Evolutionary conservation across 352 stramenopile species (phyloP).

Genomic region (Aphanomyces astaci): DNA sequence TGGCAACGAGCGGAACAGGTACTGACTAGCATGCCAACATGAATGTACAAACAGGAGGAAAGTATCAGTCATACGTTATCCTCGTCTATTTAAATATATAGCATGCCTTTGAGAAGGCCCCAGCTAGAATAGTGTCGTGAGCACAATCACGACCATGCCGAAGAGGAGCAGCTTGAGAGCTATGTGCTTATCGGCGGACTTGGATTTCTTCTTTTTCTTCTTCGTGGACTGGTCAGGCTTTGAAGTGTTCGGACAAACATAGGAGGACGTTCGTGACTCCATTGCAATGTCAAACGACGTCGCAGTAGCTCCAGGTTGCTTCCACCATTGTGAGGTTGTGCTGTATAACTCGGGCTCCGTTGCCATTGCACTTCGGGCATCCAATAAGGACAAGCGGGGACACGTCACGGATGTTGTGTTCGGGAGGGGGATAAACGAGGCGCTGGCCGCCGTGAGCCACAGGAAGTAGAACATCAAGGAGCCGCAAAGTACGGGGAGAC

Average conservation of each 20-base stretch:
- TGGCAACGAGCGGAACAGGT: neutral
- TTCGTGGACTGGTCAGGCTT: neutral
- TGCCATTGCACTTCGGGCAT: neutral
- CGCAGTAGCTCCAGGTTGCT: neutral
- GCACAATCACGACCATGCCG: neutral
- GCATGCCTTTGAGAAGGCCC: neutral
- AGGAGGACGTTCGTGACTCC: neutral
- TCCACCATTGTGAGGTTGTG: neutral
- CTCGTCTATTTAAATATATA: neutral
- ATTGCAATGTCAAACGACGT: neutral
- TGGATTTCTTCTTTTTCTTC: neutral
- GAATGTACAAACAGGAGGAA: neutral
- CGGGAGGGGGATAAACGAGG: neutral
- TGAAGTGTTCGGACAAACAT: neutral
- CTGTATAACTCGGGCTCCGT: neutral
- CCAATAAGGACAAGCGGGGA: neutral
- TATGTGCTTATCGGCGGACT: neutral
- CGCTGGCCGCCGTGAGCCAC: neutral
- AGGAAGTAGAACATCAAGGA: constrained; percentile 5
- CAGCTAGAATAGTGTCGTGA: constrained; percentile 3
- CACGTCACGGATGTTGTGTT: neutral
- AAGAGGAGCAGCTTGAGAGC: constrained; percentile 6
- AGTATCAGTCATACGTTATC: neutral
- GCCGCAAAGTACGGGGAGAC: neutral
- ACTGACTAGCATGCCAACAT: neutral